Base-by-base conservation (phyloP, 805 yeast genomes). In the Candida pseudofarinosa region DNA sequence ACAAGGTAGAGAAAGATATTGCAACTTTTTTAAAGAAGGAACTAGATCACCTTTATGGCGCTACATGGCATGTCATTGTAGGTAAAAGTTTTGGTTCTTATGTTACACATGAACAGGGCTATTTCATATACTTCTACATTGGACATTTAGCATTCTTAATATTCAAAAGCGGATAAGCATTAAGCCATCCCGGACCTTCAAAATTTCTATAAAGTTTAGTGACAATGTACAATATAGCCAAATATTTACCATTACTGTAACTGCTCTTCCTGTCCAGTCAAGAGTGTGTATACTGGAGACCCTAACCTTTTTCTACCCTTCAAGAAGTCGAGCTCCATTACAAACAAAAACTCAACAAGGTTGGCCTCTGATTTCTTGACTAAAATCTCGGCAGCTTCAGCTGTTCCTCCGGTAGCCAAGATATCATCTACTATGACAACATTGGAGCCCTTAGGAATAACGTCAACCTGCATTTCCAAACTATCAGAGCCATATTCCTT, bases 321-420 rank as follows among this genome's bases (percentile, higher is more conserved):
- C 62, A 93, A 79, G 79, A 91, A 93, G 59, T 88, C 91, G 58
- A 93, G 81, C 71, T 93, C 99, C 87, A 93, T 81, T 37, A 93
- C 88, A 60, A 93, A 93, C 50, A 84, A 71, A 64, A 81, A 93
- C 67, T 89, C 96, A 40, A 83, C 62, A 41, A 90, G 76, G 46
- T 83, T 77, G 47, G 83, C 96, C 43, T 82, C 81, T 47, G 82
- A 74, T 63, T 76, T 69, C 40, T 53, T 51, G 40, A 88, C 85
- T 51, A 93, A 76, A 58, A 88, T 84, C 46, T 96, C 97, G 34
- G 98, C 98, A 46, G 95, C 97, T 43, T 71, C 68, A 19, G 99
- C 99, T 54, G 95, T 85, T 33, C 99, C 99, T 49, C 98, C 98
- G 32, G 99, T 93, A 39, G 99, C 99, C 62, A 93, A 85, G 56